phyloP scores from a whole-genome alignment of 139 green algal species.

The Chlamydomonas sp. region DNA sequence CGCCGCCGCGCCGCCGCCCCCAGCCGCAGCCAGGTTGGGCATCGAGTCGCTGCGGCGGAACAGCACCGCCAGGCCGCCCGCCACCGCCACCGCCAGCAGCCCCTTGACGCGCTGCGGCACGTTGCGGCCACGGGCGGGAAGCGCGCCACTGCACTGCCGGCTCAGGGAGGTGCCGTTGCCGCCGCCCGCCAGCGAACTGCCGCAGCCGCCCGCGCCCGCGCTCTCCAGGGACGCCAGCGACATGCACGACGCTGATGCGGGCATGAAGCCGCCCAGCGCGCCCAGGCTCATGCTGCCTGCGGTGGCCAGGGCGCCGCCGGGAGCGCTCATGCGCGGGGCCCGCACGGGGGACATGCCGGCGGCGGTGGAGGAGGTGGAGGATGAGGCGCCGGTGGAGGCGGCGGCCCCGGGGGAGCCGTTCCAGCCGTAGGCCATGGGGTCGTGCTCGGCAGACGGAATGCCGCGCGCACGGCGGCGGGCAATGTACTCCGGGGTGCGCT shows the following conservation, averaged over 20 bases:
- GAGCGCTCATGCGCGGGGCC: too few relatives aligned
- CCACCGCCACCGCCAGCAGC: constrained; percentile 52
- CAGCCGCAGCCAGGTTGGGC: constrained; percentile 11
- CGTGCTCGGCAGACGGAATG: not conserved
- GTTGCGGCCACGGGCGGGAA: not conserved
- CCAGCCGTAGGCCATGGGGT: constrained; percentile 42
- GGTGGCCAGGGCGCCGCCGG: not conserved
- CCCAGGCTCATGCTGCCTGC: not conserved
- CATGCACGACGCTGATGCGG: not conserved
- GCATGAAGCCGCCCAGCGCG: not conserved
- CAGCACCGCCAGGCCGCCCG: constrained; percentile 49
- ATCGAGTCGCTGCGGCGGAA: constrained; percentile 33
- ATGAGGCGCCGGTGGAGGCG: not conserved
- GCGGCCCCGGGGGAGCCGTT: constrained; percentile 23
- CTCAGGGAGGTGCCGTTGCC: not conserved
- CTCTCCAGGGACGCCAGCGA: constrained; percentile 35
- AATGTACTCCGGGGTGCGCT: constrained; percentile 71
- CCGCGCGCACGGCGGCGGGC: constrained; percentile 60
- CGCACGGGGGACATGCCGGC: not conserved
- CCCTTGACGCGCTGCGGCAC: constrained; percentile 17
- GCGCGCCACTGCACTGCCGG: not conserved
- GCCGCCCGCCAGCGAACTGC: not conserved
- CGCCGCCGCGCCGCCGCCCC: not conserved
- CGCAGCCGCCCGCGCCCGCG: not conserved
- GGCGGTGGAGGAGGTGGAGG: not conserved